Evolutionary conservation across 352 stramenopile genomes (phyloP).

Genomic region (Phytophthora europaea): DNA sequence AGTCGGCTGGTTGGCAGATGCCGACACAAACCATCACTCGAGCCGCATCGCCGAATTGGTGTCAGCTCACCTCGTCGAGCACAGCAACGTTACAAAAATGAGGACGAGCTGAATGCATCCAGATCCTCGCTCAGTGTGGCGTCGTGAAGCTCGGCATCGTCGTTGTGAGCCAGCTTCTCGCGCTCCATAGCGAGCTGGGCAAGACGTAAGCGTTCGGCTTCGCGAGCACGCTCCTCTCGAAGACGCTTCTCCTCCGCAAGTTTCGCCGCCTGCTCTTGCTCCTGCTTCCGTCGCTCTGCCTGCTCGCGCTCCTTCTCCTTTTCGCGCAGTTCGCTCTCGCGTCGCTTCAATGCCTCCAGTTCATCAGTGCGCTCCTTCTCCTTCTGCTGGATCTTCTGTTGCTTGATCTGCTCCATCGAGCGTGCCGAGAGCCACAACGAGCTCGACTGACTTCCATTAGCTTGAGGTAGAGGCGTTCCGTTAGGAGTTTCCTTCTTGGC

Average conservation of each 20-base stretch:
- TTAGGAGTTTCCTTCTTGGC: conserved; percentile 80
- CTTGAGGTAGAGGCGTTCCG: conserved; percentile 59
- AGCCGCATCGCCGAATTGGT: neutral
- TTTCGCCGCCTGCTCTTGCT: conserved; percentile 55
- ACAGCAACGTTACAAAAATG: conserved; percentile 76
- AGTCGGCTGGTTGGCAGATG: conserved; percentile 6
- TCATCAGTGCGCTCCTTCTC: conserved; percentile 81
- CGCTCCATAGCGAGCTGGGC: conserved; percentile 65
- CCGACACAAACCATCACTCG: neutral
- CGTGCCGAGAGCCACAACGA: conserved; percentile 87
- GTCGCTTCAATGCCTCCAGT: conserved; percentile 70
- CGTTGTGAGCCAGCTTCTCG: conserved; percentile 72
- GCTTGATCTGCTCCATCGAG: conserved; percentile 90
- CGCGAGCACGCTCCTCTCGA: conserved; percentile 61
- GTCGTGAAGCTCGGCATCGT: conserved; percentile 79
- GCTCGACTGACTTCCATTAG: conserved; percentile 76
- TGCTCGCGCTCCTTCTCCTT: conserved; percentile 84
- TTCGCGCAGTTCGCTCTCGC: conserved; percentile 70
- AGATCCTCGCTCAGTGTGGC: conserved; percentile 82
- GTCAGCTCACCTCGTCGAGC: conserved; percentile 31
- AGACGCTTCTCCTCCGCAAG: conserved; percentile 66
- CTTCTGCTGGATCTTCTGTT: conserved; percentile 89
- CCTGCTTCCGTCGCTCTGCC: conserved; percentile 67
- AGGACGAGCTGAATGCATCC: conserved; percentile 89
- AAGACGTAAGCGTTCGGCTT: conserved; percentile 68